Evolutionary conservation across 257 asterid species (phyloP).

Genomic region (Cordia subcordata): DNA sequence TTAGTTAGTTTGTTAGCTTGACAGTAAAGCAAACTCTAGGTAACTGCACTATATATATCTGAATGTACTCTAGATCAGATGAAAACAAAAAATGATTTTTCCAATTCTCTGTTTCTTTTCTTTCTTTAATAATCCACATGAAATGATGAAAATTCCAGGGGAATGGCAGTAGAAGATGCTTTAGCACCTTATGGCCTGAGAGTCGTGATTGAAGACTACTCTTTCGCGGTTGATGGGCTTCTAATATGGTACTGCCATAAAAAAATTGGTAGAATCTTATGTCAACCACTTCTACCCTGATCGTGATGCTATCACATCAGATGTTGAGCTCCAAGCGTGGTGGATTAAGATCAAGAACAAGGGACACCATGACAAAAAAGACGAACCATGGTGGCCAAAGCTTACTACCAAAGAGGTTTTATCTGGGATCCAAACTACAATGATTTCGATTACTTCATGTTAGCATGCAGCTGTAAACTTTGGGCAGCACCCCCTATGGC

Average conservation of each 20-base stretch:
- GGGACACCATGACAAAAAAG: conserved; percentile 67
- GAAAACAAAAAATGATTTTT: too few relatives aligned
- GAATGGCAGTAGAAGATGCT: conserved; percentile 88
- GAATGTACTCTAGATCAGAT: too few relatives aligned
- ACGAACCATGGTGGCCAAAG: conserved; percentile 90
- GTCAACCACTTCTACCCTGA: conserved; percentile 66
- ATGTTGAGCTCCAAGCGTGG: conserved; percentile 83
- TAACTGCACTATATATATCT: too few relatives aligned
- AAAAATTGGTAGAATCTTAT: conserved; percentile 74
- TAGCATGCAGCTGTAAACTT: conserved; percentile 96
- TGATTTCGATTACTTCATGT: conserved; percentile 87
- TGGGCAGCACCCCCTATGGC: conserved; percentile 92
- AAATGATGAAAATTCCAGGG: conserved; percentile 36
- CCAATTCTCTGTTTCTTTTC: too few relatives aligned
- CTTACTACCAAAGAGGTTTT: conserved; percentile 66
- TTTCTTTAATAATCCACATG: too few relatives aligned
- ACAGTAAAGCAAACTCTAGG: too few relatives aligned
- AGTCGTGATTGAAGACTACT: conserved; percentile 83
- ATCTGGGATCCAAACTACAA: conserved; percentile 54
- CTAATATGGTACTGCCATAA: conserved; percentile 79
- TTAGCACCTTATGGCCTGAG: conserved; percentile 63
- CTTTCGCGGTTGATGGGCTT: conserved; percentile 90
- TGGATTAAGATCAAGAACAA: conserved; percentile 77
- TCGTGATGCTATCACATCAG: conserved; percentile 49
- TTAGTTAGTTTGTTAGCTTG: too few relatives aligned